Conservation (phyloP, 225 moss, liverwort and hornwort genomes). For the Physcomitrium patens region DNA sequence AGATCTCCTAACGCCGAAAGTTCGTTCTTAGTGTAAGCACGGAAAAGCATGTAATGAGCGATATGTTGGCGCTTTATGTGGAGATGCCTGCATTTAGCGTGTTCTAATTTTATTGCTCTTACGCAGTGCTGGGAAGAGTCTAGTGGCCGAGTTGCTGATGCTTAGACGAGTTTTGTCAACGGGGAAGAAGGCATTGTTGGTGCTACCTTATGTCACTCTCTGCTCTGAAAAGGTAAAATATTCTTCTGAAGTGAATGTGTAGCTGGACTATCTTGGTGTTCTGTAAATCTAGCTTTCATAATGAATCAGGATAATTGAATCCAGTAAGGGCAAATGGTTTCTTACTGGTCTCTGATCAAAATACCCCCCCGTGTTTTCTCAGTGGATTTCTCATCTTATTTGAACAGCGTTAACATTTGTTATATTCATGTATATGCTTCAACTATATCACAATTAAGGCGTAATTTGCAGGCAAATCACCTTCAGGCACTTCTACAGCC, state of each 20-base stretch:
- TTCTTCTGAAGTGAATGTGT: conserved; percentile 23
- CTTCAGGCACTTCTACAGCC: conserved; percentile 86
- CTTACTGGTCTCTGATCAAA: conserved; percentile 4
- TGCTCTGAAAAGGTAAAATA: conserved; percentile 86
- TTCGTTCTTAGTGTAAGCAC: conserved; percentile 11
- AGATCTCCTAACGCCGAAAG: conserved; percentile 3
- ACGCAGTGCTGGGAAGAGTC: conserved; percentile 95
- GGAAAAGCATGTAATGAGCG: conserved; percentile 1
- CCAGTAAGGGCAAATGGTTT: conserved; percentile 18
- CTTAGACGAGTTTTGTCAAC: conserved; percentile 78
- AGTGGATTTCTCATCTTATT: not conserved
- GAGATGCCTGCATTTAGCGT: not conserved
- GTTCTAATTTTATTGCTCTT: conserved; percentile 30
- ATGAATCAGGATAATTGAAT: conserved; percentile 5
- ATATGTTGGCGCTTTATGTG: conserved; percentile 30
- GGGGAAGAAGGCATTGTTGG: conserved; percentile 87
- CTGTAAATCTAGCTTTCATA: conserved; percentile 28
- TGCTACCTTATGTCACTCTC: conserved; percentile 93
- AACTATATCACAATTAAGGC: conserved; percentile 19
- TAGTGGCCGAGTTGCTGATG: conserved; percentile 96
- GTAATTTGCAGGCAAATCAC: conserved; percentile 82
- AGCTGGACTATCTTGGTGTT: conserved; percentile 15
- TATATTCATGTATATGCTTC: conserved; percentile 14
- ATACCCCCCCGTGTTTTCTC: conserved; percentile 17
- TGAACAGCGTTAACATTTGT: conserved; percentile 21